Conservation (phyloP, 495 filamentous ascomycete species). For the Delitschia confertaspora region DNA sequence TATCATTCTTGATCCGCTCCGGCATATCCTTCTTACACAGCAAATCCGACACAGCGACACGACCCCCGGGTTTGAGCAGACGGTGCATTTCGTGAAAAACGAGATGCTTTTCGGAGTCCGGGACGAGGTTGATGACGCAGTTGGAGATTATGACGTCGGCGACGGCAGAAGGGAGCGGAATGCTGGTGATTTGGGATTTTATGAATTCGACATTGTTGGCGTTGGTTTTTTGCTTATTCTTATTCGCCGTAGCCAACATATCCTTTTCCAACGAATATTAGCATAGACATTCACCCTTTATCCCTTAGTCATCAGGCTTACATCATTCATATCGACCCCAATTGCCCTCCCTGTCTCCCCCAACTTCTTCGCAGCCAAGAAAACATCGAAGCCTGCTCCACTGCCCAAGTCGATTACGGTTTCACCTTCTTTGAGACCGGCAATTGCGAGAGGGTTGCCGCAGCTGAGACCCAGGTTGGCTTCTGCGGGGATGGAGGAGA, state of each 20-base stretch:
- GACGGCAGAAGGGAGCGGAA: slow-evolving; percentile 33
- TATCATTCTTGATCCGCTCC: slow-evolving; percentile 39
- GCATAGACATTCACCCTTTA: neutral
- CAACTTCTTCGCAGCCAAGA: slow-evolving; percentile 51
- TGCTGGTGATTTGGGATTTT: slow-evolving; percentile 45
- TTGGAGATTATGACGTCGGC: slow-evolving; percentile 56
- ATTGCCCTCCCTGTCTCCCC: slow-evolving; percentile 47
- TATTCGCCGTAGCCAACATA: slow-evolving; percentile 47
- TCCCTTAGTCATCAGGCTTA: slow-evolving; percentile 16
- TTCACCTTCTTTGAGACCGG: slow-evolving; percentile 51
- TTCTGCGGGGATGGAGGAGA: slow-evolving; percentile 45
- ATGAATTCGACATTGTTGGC: slow-evolving; percentile 45
- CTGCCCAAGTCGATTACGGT: slow-evolving; percentile 54
- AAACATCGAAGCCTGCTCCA: slow-evolving; percentile 57
- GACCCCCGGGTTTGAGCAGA: slow-evolving; percentile 51
- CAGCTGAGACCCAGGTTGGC: slow-evolving; percentile 60
- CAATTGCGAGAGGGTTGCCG: slow-evolving; percentile 53
- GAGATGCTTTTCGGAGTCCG: slow-evolving; percentile 44
- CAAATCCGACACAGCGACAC: slow-evolving; percentile 59
- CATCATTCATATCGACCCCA: slow-evolving; percentile 61
- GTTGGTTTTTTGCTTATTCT: slow-evolving; percentile 37
- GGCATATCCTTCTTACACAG: slow-evolving; percentile 47
- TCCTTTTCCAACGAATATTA: slow-evolving; percentile 35
- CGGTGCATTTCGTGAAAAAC: slow-evolving; percentile 56
- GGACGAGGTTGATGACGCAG: slow-evolving; percentile 60